Evolutionary conservation across 1,139 yeast species (phyloP).

Genomic region (Candida gigantensis): DNA sequence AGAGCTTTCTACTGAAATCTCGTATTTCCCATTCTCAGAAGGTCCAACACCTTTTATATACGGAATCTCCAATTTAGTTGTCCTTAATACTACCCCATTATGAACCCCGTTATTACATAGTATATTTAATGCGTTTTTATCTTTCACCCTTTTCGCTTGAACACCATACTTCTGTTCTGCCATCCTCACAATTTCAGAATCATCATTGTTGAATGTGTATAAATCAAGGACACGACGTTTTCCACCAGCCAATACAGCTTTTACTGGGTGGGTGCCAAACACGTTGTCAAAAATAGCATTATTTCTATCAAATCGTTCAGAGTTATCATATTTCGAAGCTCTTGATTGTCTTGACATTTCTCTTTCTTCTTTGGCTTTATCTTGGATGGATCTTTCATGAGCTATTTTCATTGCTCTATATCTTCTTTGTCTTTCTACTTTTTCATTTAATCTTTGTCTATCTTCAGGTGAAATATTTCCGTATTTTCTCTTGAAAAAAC

Average conservation of each 20-base stretch:
- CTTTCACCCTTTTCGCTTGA: constrained; percentile 40
- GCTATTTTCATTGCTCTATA: constrained; percentile 22
- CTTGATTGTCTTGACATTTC: constrained; percentile 5
- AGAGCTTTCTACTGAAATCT: constrained; percentile 16
- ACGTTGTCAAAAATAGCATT: constrained; percentile 63
- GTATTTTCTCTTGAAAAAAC: constrained; percentile 43
- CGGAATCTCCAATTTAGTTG: constrained; percentile 55
- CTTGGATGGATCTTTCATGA: constrained; percentile 14
- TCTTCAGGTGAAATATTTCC: constrained; percentile 31
- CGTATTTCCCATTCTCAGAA: constrained; percentile 31
- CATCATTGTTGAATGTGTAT: constrained; percentile 46
- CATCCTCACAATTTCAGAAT: constrained; percentile 37
- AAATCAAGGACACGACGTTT: constrained; percentile 59
- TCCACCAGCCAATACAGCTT: constrained; percentile 63
- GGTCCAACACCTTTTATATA: constrained; percentile 38
- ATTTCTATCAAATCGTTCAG: not conserved
- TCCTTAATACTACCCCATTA: constrained; percentile 76
- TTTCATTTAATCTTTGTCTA: constrained; percentile 30
- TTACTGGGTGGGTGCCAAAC: constrained; percentile 76
- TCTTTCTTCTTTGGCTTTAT: constrained; percentile 11
- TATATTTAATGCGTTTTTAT: constrained; percentile 59
- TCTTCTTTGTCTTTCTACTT: constrained; percentile 39
- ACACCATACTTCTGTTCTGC: constrained; percentile 48
- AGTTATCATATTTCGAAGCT: not conserved
- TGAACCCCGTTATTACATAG: constrained; percentile 74